These are phyloP conservation scores for Rhodotorula sp. DNA, from an alignment of 1,284 basidiomycete species.

Conservation along the genomic window DNA sequence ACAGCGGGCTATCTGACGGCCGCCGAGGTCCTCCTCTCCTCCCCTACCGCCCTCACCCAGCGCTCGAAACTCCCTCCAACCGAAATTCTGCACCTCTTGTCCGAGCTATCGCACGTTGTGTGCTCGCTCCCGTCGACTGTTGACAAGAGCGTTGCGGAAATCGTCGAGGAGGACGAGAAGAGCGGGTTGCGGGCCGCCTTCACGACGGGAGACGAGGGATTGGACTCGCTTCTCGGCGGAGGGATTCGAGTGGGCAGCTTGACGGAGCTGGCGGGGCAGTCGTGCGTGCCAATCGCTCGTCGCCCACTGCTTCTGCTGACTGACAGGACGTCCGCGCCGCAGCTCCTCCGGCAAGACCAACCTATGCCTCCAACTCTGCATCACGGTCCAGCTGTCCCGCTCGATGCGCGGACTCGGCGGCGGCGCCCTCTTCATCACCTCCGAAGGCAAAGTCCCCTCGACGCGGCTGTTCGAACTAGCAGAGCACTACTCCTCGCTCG, in stretches of 20 bases:
- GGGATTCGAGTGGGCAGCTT: conserved; percentile 26
- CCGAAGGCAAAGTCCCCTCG: conserved; percentile 36
- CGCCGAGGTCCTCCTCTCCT: conserved; percentile 33
- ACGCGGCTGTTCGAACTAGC: conserved; percentile 27
- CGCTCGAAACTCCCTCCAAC: conserved; percentile 4
- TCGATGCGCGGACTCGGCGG: conserved; percentile 23
- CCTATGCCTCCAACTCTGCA: conserved; percentile 33
- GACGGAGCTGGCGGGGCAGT: conserved; percentile 37
- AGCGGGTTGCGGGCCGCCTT: not conserved
- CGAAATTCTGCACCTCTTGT: conserved; percentile 17
- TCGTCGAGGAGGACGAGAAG: not conserved
- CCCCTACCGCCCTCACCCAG: conserved; percentile 12
- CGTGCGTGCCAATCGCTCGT: conserved; percentile 14
- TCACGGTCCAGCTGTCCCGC: conserved; percentile 21
- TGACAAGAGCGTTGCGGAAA: not conserved
- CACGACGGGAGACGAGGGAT: conserved; percentile 22
- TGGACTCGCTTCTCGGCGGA: conserved; percentile 30
- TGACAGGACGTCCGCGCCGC: not conserved
- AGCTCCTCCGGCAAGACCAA: conserved; percentile 39
- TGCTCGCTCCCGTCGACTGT: not conserved
- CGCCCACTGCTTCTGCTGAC: not conserved
- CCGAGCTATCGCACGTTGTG: conserved; percentile 17
- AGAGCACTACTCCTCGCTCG: not conserved
- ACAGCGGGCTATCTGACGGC: conserved; percentile 30
- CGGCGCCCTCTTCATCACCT: conserved; percentile 35